Conservation (phyloP, 768 basidiomycete genomes). For the Clavaria fumosa region DNA sequence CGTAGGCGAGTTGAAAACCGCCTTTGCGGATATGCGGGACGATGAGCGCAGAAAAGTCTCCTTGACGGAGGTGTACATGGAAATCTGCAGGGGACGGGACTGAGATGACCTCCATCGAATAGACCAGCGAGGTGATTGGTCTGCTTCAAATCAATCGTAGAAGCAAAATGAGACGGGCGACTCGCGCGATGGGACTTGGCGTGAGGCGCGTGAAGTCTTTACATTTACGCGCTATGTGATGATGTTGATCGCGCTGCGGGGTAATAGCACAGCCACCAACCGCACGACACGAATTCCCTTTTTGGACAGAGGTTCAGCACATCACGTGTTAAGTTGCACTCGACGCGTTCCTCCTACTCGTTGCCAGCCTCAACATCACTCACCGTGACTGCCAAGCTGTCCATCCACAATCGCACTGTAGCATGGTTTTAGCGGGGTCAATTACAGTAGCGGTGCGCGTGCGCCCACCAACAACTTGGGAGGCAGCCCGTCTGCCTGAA, state of each 20-base stretch:
- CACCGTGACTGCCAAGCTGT: too few relatives aligned
- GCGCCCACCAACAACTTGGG: conserved; percentile 73
- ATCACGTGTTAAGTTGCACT: too few relatives aligned
- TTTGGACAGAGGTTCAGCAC: too few relatives aligned
- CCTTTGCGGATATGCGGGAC: conserved; percentile 82
- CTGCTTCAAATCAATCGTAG: too few relatives aligned
- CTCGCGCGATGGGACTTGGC: too few relatives aligned
- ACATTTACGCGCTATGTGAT: too few relatives aligned
- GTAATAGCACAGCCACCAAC: conserved; percentile 13
- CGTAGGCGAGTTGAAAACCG: conserved; percentile 84
- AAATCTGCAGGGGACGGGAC: conserved; percentile 72
- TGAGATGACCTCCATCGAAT: conserved; percentile 20
- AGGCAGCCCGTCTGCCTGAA: conserved; percentile 73
- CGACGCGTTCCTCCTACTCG: conserved; percentile 13
- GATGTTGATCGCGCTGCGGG: too few relatives aligned
- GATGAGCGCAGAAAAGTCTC: conserved; percentile 64
- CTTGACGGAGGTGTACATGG: conserved; percentile 94
- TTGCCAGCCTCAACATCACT: too few relatives aligned
- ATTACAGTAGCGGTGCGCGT: conserved; percentile 53
- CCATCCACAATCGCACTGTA: conserved; percentile 37
- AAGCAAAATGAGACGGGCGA: too few relatives aligned
- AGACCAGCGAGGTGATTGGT: too few relatives aligned
- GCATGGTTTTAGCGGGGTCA: conserved; percentile 9
- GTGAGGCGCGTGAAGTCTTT: too few relatives aligned
- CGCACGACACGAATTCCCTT: conserved; percentile 18